These are phyloP conservation scores for Rhizoctonia solani DNA, from an alignment of 1,284 basidiomycete genomes.

Conservation along the genomic window DNA sequence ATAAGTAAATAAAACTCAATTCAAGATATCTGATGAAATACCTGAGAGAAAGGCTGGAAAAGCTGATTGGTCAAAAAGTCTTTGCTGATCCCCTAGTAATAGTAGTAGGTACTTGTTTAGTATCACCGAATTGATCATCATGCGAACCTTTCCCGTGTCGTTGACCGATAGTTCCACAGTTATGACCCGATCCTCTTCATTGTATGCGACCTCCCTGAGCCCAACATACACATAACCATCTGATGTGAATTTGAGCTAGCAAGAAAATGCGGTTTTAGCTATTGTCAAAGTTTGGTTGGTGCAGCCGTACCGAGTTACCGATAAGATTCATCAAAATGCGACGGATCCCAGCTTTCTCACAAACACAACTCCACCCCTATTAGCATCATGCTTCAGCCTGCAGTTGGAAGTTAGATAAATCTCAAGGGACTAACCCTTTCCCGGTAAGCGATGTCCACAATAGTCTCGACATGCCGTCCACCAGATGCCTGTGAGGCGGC, in stretches of 20 bases:
- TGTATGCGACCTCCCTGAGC: slow-evolving; percentile 46
- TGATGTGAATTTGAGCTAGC: slow-evolving; percentile 47
- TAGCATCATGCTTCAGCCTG: slow-evolving; percentile 1
- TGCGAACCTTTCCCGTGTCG: slow-evolving; percentile 82
- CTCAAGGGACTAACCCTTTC: slow-evolving; percentile 55
- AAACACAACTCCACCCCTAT: slow-evolving; percentile 85
- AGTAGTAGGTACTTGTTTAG: background rate
- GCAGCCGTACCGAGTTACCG: slow-evolving; percentile 59
- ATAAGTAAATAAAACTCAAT: background rate
- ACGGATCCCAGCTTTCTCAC: slow-evolving; percentile 91
- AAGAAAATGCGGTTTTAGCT: background rate
- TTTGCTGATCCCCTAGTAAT: slow-evolving; percentile 75
- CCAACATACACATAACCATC: slow-evolving; percentile 87
- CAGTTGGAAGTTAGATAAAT: background rate
- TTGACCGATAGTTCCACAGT: slow-evolving; percentile 85
- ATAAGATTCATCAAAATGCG: slow-evolving; percentile 95
- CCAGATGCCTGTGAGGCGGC: slow-evolving; percentile 42
- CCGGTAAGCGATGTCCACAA: slow-evolving; percentile 82
- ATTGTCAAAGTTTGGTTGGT: background rate
- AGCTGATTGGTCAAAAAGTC: slow-evolving; percentile 92
- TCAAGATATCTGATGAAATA: slow-evolving; percentile 34
- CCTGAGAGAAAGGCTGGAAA: slow-evolving; percentile 94
- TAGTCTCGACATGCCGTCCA: slow-evolving; percentile 72
- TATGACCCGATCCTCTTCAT: slow-evolving; percentile 45
- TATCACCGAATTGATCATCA: background rate